These are phyloP conservation scores for Sonneratia alba DNA, from an alignment of 345 rosid genomes.

Conservation along the genomic window DNA sequence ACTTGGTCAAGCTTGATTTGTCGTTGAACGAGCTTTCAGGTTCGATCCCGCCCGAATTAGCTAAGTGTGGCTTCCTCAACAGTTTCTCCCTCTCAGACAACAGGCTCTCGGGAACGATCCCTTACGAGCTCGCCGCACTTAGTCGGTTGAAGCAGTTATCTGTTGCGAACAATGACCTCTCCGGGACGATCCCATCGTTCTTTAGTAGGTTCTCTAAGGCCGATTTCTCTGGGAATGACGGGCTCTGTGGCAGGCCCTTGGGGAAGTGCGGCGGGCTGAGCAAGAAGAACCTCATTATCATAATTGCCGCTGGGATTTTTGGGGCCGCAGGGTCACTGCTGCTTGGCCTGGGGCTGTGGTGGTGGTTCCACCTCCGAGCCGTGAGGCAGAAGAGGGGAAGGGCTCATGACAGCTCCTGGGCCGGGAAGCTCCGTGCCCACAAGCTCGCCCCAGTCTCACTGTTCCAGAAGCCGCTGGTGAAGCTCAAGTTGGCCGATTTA, in stretches of 20 bases:
- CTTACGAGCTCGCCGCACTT: constrained; percentile 35
- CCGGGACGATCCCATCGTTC: constrained; percentile 52
- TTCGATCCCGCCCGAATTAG: constrained; percentile 56
- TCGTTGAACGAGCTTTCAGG: constrained; percentile 57
- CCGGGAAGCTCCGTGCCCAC: constrained; percentile 45
- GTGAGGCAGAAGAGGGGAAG: constrained; percentile 21
- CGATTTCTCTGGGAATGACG: constrained; percentile 54
- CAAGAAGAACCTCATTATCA: constrained; percentile 64
- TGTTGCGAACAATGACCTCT: constrained; percentile 53
- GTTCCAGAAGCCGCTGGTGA: constrained; percentile 87
- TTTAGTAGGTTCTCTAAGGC: constrained; percentile 21
- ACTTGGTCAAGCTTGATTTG: constrained; percentile 53
- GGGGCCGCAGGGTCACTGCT: constrained; percentile 73
- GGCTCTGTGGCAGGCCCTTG: constrained; percentile 70
- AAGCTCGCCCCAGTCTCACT: constrained; percentile 66
- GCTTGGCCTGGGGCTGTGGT: constrained; percentile 77
- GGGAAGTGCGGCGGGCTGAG: constrained; percentile 62
- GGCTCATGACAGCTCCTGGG: constrained; percentile 40
- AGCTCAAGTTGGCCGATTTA: constrained; percentile 67
- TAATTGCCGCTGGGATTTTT: constrained; percentile 73
- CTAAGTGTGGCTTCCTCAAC: constrained; percentile 52
- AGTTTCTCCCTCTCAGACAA: constrained; percentile 45
- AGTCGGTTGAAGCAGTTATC: constrained; percentile 48
- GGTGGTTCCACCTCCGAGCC: constrained; percentile 61
- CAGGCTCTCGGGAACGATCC: constrained; percentile 57